A percentile compares a stretch with the other conserved stretches of the same genome.
Evolutionary conservation across 345 rosid genomes (phyloP).

Genomic region (Turritis glabra): DNA sequence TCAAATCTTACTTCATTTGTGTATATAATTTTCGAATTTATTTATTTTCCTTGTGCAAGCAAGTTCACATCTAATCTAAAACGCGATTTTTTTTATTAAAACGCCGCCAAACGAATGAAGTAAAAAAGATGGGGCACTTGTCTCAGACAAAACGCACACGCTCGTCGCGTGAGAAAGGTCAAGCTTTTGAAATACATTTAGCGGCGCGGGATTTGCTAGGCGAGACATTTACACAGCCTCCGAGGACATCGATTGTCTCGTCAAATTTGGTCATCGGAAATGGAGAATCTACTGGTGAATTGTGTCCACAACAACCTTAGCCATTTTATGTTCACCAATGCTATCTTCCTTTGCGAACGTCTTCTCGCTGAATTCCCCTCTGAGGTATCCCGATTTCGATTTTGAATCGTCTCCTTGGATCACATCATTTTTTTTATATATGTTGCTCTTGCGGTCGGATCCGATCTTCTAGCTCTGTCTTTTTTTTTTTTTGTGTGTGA

Average conservation of each 20-base stretch:
- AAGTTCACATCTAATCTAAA: neutral
- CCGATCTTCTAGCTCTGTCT: neutral
- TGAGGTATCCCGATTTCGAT: conserved; percentile 48
- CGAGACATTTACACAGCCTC: neutral
- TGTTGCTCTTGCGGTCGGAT: neutral
- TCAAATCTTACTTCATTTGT: neutral
- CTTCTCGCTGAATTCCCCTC: conserved; percentile 88
- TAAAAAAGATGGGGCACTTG: neutral
- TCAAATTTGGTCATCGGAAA: neutral
- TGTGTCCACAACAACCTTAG: conserved; percentile 63
- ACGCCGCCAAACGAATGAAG: neutral
- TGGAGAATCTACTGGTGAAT: conserved; percentile 43
- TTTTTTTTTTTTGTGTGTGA: neutral
- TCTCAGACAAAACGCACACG: conserved; percentile 12
- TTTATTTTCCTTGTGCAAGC: neutral
- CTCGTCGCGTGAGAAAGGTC: conserved; percentile 22
- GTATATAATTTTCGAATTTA: neutral
- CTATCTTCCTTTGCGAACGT: conserved; percentile 87
- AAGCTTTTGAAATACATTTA: conserved; percentile 36
- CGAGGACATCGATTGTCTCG: neutral
- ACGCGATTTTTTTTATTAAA: neutral
- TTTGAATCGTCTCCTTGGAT: neutral
- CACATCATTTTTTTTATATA: neutral
- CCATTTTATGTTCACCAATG: conserved; percentile 69
- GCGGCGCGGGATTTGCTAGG: conserved; percentile 39